These are phyloP conservation scores for Wilcoxina mikolae DNA, from an alignment of 495 filamentous ascomycete genomes.

Conservation along the genomic window DNA sequence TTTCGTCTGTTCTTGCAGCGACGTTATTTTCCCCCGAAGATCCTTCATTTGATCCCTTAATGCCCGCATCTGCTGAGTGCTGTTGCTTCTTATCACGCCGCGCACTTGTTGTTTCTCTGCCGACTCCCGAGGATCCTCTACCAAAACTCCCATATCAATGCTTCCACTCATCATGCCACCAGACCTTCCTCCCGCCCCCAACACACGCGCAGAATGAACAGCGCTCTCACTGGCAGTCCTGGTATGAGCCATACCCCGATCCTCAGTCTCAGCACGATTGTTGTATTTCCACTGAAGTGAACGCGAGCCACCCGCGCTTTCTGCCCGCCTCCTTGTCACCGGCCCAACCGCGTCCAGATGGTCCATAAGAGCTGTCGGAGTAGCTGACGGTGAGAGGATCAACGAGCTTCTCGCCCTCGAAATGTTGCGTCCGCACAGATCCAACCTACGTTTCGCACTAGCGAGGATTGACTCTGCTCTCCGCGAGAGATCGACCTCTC, in stretches of 20 bases:
- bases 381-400: conserved; percentile 21
- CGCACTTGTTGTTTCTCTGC: background rate
- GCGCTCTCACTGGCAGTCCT: conserved; percentile 27
- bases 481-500: conserved; percentile 13
- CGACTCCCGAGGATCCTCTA: conserved; percentile 17
- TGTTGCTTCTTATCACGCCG: conserved; percentile 15
- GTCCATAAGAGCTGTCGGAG: conserved; percentile 23
- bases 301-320: conserved; percentile 1
- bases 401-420: conserved; percentile 23
- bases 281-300: conserved; percentile 12
- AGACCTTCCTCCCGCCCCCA: background rate
- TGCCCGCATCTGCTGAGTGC: conserved; percentile 53
- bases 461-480: conserved; percentile 25
- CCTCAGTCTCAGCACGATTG: conserved; percentile 12
- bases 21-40: conserved; percentile 79
- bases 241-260: conserved; percentile 10
- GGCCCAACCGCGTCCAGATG: conserved; percentile 16
- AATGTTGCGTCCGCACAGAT: conserved; percentile 28
- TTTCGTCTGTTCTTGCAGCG: conserved; percentile 62
- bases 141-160: conserved; percentile 24
- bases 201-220: conserved; percentile 8
- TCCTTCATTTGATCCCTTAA: conserved; percentile 88
- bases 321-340: background rate
- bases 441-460: conserved; percentile 28
- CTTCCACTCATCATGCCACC: conserved; percentile 13